phyloP scores from a whole-genome alignment of 164 flowering plant species.

The Berberis vulgaris region DNA sequence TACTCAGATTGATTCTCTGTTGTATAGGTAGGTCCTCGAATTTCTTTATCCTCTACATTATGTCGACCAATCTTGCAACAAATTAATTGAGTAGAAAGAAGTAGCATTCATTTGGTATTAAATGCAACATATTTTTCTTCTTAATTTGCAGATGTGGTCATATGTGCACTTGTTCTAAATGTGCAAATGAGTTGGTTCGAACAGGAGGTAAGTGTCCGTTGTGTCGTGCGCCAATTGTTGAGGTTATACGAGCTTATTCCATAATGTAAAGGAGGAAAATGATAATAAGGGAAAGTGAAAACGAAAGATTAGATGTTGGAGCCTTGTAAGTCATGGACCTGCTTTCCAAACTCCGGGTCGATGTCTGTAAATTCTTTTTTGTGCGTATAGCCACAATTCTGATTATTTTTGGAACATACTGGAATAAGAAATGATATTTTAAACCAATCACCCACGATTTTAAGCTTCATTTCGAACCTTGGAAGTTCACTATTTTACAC shows the following conservation, averaged over 20 bases:
- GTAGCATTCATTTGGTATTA: no score
- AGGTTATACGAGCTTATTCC: conserved; percentile 84
- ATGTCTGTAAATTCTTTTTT: conserved; percentile 8
- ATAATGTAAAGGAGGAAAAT: conserved; percentile 43
- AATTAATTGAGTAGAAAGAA: no score
- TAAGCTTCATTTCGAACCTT: no score
- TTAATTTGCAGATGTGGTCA: conserved; percentile 73
- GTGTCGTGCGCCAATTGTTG: conserved; percentile 82
- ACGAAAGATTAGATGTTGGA: conserved; percentile 12
- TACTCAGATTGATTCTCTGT: conserved; percentile 62
- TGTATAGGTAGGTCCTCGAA: conserved; percentile 60
- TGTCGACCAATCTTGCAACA: no score
- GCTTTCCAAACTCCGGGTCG: neutral
- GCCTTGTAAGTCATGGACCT: conserved; percentile 5
- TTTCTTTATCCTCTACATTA: neutral
- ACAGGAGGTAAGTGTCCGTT: conserved; percentile 81
- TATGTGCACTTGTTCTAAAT: conserved; percentile 86
- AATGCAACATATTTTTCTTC: neutral
- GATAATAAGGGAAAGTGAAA: neutral
- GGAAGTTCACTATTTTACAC: no score
- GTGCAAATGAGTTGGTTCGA: conserved; percentile 70
- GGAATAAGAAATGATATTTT: conserved; percentile 18
- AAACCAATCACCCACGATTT: conserved; percentile 19
- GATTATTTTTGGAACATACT: conserved; percentile 16
- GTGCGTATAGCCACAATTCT: conserved; percentile 14